phyloP scores from a whole-genome alignment of 331 rosid species.

The Saraca asoca region DNA sequence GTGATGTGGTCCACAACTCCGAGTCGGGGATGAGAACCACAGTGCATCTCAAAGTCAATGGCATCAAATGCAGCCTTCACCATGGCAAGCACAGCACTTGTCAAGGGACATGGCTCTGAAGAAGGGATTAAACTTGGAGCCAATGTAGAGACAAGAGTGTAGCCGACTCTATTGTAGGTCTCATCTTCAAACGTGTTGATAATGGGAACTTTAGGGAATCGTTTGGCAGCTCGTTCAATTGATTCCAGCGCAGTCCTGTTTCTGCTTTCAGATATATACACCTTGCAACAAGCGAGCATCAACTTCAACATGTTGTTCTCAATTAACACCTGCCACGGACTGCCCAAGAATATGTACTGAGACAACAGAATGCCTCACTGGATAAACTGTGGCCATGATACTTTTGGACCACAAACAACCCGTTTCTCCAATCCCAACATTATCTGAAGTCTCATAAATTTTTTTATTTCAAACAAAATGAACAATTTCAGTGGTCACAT shows the following conservation, averaged over 20 bases:
- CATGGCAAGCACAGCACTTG: constrained; percentile 64
- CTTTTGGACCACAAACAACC: constrained; percentile 38
- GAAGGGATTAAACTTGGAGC: constrained; percentile 17
- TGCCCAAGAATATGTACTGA: too few relatives aligned
- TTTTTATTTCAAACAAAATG: neutral
- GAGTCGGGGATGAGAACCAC: constrained; percentile 79
- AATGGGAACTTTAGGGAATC: constrained; percentile 59
- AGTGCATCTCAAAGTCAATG: constrained; percentile 50
- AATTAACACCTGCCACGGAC: too few relatives aligned
- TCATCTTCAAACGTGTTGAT: constrained; percentile 78
- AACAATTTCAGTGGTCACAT: neutral
- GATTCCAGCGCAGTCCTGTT: constrained; percentile 28
- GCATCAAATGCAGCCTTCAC: constrained; percentile 68
- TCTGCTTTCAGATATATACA: constrained; percentile 84
- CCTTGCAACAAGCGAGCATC: constrained; percentile 70
- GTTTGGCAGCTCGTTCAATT: neutral
- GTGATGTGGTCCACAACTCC: constrained; percentile 84
- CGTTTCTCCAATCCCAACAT: constrained; percentile 24
- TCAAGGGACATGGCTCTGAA: constrained; percentile 46
- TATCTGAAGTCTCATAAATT: constrained; percentile 19
- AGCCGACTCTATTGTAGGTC: constrained; percentile 83
- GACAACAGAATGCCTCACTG: neutral
- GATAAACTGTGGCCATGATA: constrained; percentile 1
- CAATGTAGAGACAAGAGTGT: constrained; percentile 75
- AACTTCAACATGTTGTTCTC: too few relatives aligned